A percentile compares a stretch with the other conserved stretches of the same genome.
phyloP scores from a whole-genome alignment of 2,329 filamentous ascomycete genomes.

The Colletotrichum australisinense region DNA sequence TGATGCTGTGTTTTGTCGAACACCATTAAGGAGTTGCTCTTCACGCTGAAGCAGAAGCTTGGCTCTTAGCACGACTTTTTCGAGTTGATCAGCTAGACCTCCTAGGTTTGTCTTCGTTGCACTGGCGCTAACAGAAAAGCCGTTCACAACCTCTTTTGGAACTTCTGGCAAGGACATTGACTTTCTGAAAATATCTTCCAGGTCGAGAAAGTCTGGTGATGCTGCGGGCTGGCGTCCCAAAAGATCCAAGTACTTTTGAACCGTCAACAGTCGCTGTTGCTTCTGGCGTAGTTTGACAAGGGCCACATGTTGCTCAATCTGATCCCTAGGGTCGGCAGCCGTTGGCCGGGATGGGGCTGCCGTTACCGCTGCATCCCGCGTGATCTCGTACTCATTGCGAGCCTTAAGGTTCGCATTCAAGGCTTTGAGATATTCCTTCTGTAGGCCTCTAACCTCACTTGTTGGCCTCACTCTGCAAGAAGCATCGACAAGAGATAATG shows the following conservation, averaged over 20 bases:
- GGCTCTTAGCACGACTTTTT: slow-evolving; percentile 68
- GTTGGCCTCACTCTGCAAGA: slow-evolving; percentile 48
- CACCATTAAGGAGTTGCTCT: slow-evolving; percentile 63
- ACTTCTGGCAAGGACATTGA: slow-evolving; percentile 59
- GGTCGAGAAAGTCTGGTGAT: slow-evolving; percentile 60
- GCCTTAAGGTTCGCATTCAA: slow-evolving; percentile 64
- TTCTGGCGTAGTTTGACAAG: slow-evolving; percentile 64
- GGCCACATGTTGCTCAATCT: slow-evolving; percentile 62
- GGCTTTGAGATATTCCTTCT: slow-evolving; percentile 66
- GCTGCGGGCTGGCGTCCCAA: slow-evolving; percentile 65
- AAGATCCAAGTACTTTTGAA: slow-evolving; percentile 63
- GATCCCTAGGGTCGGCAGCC: slow-evolving; percentile 29
- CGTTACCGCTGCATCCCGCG: slow-evolving; percentile 38
- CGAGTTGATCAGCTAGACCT: slow-evolving; percentile 61
- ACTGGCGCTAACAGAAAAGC: slow-evolving; percentile 56
- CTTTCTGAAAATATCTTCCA: slow-evolving; percentile 59
- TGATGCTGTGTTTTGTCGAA: slow-evolving; percentile 20
- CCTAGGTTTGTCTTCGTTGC: slow-evolving; percentile 55
- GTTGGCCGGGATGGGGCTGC: slow-evolving; percentile 32
- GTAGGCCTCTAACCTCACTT: slow-evolving; percentile 57
- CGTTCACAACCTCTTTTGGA: slow-evolving; percentile 63
- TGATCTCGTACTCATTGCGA: slow-evolving; percentile 56
- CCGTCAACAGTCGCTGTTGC: slow-evolving; percentile 59
- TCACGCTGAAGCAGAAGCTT: slow-evolving; percentile 68
- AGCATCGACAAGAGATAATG: slow-evolving; percentile 60